These are phyloP conservation scores for Colletotrichum liriopes DNA, from an alignment of 2,329 filamentous ascomycete genomes.

Conservation along the genomic window DNA sequence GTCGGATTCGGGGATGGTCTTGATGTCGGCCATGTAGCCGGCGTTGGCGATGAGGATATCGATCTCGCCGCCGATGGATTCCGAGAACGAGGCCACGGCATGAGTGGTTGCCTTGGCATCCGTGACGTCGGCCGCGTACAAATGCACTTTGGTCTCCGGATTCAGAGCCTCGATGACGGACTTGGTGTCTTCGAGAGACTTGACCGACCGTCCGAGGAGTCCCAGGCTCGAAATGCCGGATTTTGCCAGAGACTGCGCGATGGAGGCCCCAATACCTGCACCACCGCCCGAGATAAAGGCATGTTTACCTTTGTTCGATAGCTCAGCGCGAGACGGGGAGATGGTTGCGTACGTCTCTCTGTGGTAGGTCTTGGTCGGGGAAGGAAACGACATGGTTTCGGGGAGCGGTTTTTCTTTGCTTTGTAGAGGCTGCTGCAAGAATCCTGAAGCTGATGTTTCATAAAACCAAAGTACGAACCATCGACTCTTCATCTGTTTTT, in stretches of 20 bases:
- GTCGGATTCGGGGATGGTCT: conserved; percentile 42
- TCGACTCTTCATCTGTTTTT: background rate
- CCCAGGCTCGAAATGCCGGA: conserved; percentile 65
- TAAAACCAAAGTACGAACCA: too few species aligned
- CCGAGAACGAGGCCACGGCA: conserved; percentile 28
- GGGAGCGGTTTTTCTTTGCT: background rate
- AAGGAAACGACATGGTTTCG: conserved; percentile 40
- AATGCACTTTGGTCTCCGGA: conserved; percentile 40
- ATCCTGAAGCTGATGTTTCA: too few species aligned
- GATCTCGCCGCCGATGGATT: conserved; percentile 29
- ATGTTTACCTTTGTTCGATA: conserved; percentile 57
- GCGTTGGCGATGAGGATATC: conserved; percentile 51
- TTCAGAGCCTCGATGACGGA: conserved; percentile 42
- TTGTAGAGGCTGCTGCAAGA: background rate
- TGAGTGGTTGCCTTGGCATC: conserved; percentile 29
- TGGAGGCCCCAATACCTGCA: conserved; percentile 64
- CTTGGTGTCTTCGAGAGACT: conserved; percentile 47
- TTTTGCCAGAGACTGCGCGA: conserved; percentile 58
- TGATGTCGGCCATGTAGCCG: conserved; percentile 44
- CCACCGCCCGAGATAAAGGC: conserved; percentile 71
- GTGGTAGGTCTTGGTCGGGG: conserved; percentile 43
- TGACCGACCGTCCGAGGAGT: conserved; percentile 54
- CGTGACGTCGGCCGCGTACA: conserved; percentile 44
- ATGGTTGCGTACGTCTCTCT: conserved; percentile 48
- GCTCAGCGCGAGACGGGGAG: conserved; percentile 45